Percentiles rank a stretch among this genome's conserved stretches.
Conservation (phyloP, 2,329 filamentous ascomycete species). For the Xenoacremonium recifei region DNA sequence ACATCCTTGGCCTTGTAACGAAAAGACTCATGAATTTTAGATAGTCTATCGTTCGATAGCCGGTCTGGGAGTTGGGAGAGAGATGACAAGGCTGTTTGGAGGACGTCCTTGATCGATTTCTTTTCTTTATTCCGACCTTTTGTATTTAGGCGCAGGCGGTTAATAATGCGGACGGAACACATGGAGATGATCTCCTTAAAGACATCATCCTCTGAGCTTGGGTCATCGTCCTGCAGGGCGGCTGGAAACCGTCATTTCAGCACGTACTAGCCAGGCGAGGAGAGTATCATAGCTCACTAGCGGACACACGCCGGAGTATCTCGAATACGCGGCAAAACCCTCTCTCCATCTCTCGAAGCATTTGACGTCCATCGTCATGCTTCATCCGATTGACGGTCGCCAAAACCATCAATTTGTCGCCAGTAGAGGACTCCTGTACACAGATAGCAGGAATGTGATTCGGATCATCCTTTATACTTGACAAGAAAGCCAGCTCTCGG, state of each 20-base stretch:
- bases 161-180: constrained; percentile 29
- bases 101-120: constrained; percentile 5
- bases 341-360: background rate
- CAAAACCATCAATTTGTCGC: constrained; percentile 22
- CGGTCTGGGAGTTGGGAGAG: background rate
- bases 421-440: constrained; percentile 22
- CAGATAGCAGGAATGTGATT: constrained; percentile 35
- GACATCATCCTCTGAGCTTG: constrained; percentile 12
- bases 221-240: too few species aligned
- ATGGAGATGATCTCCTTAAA: constrained; percentile 30
- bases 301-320: background rate
- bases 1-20: constrained; percentile 17
- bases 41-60: too few species aligned
- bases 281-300: background rate
- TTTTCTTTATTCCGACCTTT: constrained; percentile 12
- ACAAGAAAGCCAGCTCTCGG: constrained; percentile 32
- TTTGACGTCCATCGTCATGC: background rate
- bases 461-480: constrained; percentile 25
- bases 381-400: constrained; percentile 30
- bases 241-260: background rate
- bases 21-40: too few species aligned
- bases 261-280: background rate
- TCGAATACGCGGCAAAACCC: background rate
- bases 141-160: constrained; percentile 21
- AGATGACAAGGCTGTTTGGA: background rate